Base-by-base conservation (phyloP, 257 asterid genomes). In the Perilla frutescens region DNA sequence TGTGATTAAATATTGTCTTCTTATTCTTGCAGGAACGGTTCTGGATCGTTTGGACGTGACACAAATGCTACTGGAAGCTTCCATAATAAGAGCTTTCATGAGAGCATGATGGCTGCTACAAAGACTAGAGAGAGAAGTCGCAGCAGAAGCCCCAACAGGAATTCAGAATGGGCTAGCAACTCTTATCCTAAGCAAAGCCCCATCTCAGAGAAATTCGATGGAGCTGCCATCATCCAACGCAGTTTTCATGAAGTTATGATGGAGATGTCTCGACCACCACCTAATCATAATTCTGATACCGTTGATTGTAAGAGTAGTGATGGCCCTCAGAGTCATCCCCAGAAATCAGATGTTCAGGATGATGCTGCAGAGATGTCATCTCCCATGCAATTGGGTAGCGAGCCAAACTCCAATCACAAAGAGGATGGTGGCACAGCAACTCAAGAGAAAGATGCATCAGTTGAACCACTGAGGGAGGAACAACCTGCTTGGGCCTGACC, bases 161-260 rank as follows among this genome's bases (percentile, higher is more conserved):
- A 80, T 63, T 78, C 82, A 1, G 86, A 84, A 40, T 84, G 86
- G 91, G 76, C 76, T 13, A 86, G 78, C 32, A 76, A 72, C 79
- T 61, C 65, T 48, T 61, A 41, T 56, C 80, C 73, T 36, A 66
- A 32, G 51, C 67, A 76, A 36, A 84, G 84, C 74, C 85, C 84
- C 40, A 91, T 87, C 66, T 57, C 87, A 36, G 93, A 87, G 58
- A 84, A 87, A 80, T 80, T 76, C 68, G 81, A 74, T 62, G 81
- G 61, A 53, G 80, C 81, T 20, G 66, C 70, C 82, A 62, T 72
- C 11, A 7, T 62, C 82, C 7, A 36, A 5, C 84, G 75, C 10
- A 90, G 96, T 81, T 87, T 87, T 67, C 91, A 88, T 43, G 96
- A 92, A 70, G 60, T 79, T 44, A 84, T 83, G 89, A 82, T 86